Conservation (phyloP, 441 rosid species). For the Populus hybrid region DNA sequence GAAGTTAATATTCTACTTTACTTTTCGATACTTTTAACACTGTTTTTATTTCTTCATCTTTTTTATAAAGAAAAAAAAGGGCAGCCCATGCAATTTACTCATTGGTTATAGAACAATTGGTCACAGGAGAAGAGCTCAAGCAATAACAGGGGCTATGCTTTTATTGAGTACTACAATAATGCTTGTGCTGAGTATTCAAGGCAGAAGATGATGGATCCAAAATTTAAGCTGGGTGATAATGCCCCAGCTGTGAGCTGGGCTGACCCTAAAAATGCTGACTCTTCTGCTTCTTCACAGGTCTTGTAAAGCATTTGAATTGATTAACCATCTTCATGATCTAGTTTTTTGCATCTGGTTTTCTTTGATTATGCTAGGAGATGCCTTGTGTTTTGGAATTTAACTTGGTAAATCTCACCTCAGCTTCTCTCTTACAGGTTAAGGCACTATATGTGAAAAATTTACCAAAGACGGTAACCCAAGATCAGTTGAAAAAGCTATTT, state of each 20-base stretch:
- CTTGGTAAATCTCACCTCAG: neutral
- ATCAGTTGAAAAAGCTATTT: slow-evolving; percentile 63
- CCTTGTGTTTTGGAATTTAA: slow-evolving; percentile 16
- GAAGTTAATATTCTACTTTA: neutral
- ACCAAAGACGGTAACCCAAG: slow-evolving; percentile 81
- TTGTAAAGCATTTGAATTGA: neutral
- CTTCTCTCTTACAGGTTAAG: slow-evolving; percentile 60
- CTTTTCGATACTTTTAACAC: neutral
- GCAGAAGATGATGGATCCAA: slow-evolving; percentile 74
- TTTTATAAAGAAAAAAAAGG: neutral
- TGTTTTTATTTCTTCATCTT: neutral
- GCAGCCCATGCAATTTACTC: slow-evolving; percentile 3
- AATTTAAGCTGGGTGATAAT: slow-evolving; percentile 84
- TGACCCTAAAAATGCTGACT: slow-evolving; percentile 94
- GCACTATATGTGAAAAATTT: slow-evolving; percentile 90
- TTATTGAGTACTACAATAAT: slow-evolving; percentile 89
- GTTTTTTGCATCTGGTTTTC: slow-evolving; percentile 1
- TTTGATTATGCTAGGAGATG: neutral
- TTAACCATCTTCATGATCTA: neutral
- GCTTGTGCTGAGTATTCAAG: slow-evolving; percentile 94
- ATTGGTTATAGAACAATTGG: neutral
- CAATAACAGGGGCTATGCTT: slow-evolving; percentile 89
- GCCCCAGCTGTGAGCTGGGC: slow-evolving; percentile 99
- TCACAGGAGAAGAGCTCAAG: slow-evolving; percentile 36
- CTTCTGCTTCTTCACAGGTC: slow-evolving; percentile 86